Evolutionary conservation across 495 filamentous ascomycete species (phyloP).

Genomic region (Sordaria brevicollis): DNA sequence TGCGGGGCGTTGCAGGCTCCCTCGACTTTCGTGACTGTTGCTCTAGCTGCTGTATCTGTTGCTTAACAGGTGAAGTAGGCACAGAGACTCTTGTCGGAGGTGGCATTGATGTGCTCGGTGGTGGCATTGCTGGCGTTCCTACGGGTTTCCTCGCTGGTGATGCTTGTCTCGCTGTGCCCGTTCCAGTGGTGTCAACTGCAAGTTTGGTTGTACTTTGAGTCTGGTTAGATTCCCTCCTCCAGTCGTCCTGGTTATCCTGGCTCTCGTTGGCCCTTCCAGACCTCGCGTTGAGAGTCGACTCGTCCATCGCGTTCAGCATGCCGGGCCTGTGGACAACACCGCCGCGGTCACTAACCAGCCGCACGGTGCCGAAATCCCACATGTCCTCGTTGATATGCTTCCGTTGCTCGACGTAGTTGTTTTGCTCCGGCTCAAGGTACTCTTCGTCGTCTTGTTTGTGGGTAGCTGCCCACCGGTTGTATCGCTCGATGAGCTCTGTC

Average conservation of each 20-base stretch:
- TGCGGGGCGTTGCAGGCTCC: conserved; percentile 35
- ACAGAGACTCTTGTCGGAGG: conserved; percentile 57
- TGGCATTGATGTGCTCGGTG: conserved; percentile 6
- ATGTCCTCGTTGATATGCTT: conserved; percentile 61
- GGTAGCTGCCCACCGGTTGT: conserved; percentile 72
- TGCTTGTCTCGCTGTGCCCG: conserved; percentile 29
- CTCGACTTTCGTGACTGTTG: not conserved
- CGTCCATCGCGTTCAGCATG: conserved; percentile 59
- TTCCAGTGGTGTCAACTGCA: conserved; percentile 13
- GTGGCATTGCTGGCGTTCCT: conserved; percentile 15
- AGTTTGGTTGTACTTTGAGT: conserved; percentile 31
- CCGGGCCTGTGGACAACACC: conserved; percentile 34
- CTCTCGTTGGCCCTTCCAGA: conserved; percentile 35
- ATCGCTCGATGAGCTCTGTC: conserved; percentile 85
- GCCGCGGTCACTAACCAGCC: conserved; percentile 52
- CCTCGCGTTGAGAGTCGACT: conserved; percentile 59
- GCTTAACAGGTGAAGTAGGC: conserved; percentile 43
- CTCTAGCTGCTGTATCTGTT: conserved; percentile 1
- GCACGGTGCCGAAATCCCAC: conserved; percentile 93
- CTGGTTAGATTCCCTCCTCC: conserved; percentile 24
- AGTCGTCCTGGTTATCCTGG: conserved; percentile 39
- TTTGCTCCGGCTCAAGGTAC: conserved; percentile 17
- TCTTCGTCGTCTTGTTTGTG: conserved; percentile 56
- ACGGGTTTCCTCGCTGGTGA: conserved; percentile 55
- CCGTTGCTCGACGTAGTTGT: conserved; percentile 22